Base-by-base conservation (phyloP, 768 basidiomycete species). In the Trametes cingulata region DNA sequence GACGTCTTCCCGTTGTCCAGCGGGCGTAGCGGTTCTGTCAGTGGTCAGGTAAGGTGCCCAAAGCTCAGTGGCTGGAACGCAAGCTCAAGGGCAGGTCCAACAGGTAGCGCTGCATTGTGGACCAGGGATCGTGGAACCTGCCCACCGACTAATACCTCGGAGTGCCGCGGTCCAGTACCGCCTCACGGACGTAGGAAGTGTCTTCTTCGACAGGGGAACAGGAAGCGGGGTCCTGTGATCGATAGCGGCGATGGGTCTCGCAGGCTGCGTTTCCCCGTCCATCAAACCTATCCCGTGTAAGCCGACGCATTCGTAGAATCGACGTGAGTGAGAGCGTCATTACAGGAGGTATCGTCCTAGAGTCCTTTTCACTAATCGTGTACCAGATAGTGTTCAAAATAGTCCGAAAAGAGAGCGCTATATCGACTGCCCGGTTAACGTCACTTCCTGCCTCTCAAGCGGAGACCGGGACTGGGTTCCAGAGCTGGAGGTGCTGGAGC, bases 121-220 rank as follows among this genome's bases (percentile, higher is more conserved):
- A 12, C 78, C 83, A 3, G 74, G 73, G 40, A 74, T 75, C 2
- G 60, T 49, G 12, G 69, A 27, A 70, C 36, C 73, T 61, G 27
- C 58, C 19, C 50, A 73, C 60, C 79, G 71, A 35, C 66, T 78
- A 15, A 78, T 87, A 37, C 73, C 82, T 3, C 77, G 90, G 52
- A 78, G 75, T 50, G 69, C 75, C 1, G 88, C 89, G 0, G 61
- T 90, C 9, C 90, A 91, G 60, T 93, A 92, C 70, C 78, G 85
- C 47, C 72, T 93, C 61, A 84, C 85, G 14, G 91, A 92, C 62
- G 71, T 75, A 8, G 80, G 85, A 2, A 82, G 83, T 2, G 73
- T 82, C 0, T 92, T 86, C 74, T 93, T 93, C 67, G 82, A 86
- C 58, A 82, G 85, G 60, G 91, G 91, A 4, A 92, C 85, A 14